Conservation (phyloP, 805 yeast species). For the Spathaspora arborariae region DNA sequence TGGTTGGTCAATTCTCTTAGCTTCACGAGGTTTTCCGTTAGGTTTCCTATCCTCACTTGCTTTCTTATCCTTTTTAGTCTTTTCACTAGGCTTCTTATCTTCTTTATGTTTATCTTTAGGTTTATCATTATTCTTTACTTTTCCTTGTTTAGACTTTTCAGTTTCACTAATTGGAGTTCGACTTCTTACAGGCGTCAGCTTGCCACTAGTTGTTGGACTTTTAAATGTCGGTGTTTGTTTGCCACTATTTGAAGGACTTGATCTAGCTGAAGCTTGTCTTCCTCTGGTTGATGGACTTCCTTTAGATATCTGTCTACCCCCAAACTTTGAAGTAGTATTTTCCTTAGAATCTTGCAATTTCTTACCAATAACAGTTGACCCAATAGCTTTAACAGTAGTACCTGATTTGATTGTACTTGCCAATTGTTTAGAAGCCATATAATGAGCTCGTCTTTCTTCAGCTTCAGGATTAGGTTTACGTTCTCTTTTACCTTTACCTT, state of each 20-base stretch:
- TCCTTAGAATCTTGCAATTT: not conserved
- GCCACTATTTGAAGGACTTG: conserved; percentile 1
- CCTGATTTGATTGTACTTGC: conserved; percentile 33
- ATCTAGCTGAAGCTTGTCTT: not conserved
- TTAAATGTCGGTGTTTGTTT: not conserved
- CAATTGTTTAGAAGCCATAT: conserved; percentile 27
- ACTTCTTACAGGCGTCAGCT: not conserved
- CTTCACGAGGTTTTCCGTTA: too few relatives aligned
- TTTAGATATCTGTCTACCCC: not conserved
- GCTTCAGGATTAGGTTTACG: conserved; percentile 24
- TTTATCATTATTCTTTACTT: not conserved
- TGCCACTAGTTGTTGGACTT: conserved; percentile 1
- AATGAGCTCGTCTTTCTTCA: conserved; percentile 37
- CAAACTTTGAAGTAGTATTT: not conserved
- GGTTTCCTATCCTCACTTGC: too few relatives aligned
- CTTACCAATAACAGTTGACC: conserved; percentile 17
- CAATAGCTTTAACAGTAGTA: conserved; percentile 36
- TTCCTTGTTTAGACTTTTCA: not conserved
- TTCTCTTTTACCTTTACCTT: conserved; percentile 12
- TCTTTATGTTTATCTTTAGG: not conserved
- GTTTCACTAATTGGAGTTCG: not conserved
- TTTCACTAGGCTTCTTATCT: too few relatives aligned
- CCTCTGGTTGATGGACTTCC: not conserved
- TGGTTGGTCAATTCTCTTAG: too few relatives aligned
- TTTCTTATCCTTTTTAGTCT: too few relatives aligned